phyloP scores from a whole-genome alignment of 2,329 filamentous ascomycete genomes.

The Trichoderma endophyticum region DNA sequence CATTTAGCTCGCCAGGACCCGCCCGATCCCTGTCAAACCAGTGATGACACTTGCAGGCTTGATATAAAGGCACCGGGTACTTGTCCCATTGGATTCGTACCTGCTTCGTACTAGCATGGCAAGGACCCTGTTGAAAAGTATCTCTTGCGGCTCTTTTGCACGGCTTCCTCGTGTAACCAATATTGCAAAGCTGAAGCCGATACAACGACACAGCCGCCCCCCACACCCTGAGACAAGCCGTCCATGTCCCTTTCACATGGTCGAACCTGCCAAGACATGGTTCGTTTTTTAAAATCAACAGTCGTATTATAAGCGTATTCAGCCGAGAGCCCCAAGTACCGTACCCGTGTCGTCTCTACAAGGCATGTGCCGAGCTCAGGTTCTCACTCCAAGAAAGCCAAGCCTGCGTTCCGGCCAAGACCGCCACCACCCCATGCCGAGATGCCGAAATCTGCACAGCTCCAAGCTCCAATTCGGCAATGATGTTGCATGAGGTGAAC shows the following conservation, averaged over 20 bases:
- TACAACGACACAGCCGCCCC: background rate
- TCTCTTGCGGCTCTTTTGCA: background rate
- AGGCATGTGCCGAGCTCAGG: background rate
- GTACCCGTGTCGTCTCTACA: background rate
- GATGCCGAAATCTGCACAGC: background rate
- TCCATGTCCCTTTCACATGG: background rate
- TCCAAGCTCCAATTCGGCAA: background rate
- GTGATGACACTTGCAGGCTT: background rate
- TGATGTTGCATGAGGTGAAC: background rate
- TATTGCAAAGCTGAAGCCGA: background rate
- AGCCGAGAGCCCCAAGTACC: background rate
- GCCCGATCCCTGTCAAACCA: background rate
- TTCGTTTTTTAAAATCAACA: background rate
- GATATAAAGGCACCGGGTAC: background rate
- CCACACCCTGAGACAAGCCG: background rate
- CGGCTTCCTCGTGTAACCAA: background rate
- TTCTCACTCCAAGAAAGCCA: background rate
- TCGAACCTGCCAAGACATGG: background rate
- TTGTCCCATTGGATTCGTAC: background rate
- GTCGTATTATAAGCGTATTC: background rate
- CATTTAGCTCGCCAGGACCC: background rate
- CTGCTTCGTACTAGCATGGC: background rate
- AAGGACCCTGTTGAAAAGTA: background rate
- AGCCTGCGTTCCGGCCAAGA: background rate
- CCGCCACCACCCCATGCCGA: slow-evolving; percentile 1